A percentile compares a stretch with the other conserved stretches of the same genome.
phyloP scores from a whole-genome alignment of 192 early-diverging fungal genomes.

The Coemansia sp. region DNA sequence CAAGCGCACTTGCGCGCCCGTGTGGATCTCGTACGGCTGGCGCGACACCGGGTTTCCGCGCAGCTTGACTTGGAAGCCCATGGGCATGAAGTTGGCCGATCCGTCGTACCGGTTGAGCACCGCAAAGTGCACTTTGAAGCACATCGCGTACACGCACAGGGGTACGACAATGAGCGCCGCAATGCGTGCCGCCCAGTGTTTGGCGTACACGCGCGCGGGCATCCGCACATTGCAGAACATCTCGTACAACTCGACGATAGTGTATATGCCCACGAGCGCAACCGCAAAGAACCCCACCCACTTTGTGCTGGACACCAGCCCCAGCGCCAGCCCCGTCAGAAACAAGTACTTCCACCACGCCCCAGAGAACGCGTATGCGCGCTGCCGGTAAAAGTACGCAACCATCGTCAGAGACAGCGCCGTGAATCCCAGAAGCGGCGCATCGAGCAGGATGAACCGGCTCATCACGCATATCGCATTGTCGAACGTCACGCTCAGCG shows the following conservation, averaged over 20 bases:
- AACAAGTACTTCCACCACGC: conserved; percentile 89
- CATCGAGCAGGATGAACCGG: conserved; percentile 93
- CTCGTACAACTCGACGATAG: conserved; percentile 40
- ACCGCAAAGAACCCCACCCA: conserved; percentile 97
- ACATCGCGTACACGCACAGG: conserved; percentile 71
- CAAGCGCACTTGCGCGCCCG: conserved; percentile 37
- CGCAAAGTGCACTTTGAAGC: conserved; percentile 85
- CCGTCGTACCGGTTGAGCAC: conserved; percentile 64
- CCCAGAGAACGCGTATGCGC: conserved; percentile 68
- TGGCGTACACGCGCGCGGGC: conserved; percentile 63
- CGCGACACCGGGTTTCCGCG: conserved; percentile 37
- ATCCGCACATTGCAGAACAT: conserved; percentile 46
- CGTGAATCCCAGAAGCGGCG: conserved; percentile 91
- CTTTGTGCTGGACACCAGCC: conserved; percentile 83
- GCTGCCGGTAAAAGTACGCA: conserved; percentile 70
- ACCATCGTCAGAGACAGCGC: conserved; percentile 65
- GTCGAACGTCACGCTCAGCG: conserved; percentile 76
- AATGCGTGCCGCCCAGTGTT: conserved; percentile 84
- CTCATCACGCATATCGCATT: conserved; percentile 65
- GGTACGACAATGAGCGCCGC: conserved; percentile 80
- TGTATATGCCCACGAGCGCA: conserved; percentile 60
- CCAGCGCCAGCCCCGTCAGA: conserved; percentile 84
- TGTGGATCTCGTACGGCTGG: conserved; percentile 51
- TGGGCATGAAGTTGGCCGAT: conserved; percentile 53
- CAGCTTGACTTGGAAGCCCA: conserved; percentile 44